These are phyloP conservation scores for Pseudocercospora pini-densiflorae DNA, from an alignment of 2,329 filamentous ascomycete species.

Conservation along the genomic window DNA sequence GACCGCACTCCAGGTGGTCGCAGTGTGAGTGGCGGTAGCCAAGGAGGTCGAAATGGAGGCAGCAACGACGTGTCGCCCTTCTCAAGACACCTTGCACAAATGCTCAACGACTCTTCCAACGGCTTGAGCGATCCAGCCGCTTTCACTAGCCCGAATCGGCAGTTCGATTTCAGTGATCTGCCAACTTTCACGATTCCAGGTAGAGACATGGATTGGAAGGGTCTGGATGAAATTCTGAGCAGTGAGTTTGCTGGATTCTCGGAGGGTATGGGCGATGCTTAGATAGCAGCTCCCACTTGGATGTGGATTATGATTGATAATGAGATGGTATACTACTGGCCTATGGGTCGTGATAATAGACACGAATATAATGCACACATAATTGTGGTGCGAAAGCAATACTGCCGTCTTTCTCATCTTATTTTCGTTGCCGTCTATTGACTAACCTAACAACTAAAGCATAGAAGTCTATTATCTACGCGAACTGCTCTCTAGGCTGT, in stretches of 20 bases:
- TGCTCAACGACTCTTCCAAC: conserved; percentile 58
- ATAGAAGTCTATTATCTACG: too few relatives aligned
- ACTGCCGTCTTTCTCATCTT: too few relatives aligned
- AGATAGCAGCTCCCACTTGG: not conserved
- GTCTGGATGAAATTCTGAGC: conserved; percentile 36
- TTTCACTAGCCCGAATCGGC: conserved; percentile 36
- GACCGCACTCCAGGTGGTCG: conserved; percentile 38
- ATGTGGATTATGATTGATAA: conserved; percentile 2
- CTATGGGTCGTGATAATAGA: not conserved
- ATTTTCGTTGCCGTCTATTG: too few relatives aligned
- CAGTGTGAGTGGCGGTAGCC: conserved; percentile 30
- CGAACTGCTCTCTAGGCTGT: too few relatives aligned
- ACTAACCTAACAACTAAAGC: too few relatives aligned
- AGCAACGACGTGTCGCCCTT: conserved; percentile 58
- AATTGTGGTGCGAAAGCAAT: too few relatives aligned
- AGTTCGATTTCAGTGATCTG: conserved; percentile 40
- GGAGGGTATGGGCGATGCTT: not conserved
- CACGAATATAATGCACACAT: not conserved
- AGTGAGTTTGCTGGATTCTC: conserved; percentile 34
- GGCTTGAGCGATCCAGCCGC: conserved; percentile 24
- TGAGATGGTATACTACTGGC: not conserved
- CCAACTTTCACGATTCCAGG: conserved; percentile 39
- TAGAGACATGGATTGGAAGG: conserved; percentile 36
- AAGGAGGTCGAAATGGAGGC: conserved; percentile 9
- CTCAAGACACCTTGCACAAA: conserved; percentile 65